Conservation (phyloP, 345 rosid species). For the Pistacia integerrima region DNA sequence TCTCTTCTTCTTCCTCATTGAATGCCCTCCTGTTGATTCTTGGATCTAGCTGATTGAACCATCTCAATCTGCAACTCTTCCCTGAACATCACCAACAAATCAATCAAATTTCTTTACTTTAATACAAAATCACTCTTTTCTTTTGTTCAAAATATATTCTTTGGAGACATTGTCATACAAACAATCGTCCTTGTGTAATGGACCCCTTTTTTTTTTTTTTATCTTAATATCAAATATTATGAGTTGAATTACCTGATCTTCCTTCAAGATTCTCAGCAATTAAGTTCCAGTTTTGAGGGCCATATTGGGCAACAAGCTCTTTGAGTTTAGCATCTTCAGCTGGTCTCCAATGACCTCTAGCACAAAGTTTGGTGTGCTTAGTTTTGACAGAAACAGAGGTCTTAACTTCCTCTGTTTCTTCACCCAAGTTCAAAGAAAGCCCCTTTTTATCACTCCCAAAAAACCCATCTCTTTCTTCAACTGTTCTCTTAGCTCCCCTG, state of each 20-base stretch:
- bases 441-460: slow-evolving; percentile 27
- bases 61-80: slow-evolving; percentile 92
- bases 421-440: slow-evolving; percentile 25
- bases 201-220: not conserved
- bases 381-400: slow-evolving; percentile 25
- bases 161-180: not conserved
- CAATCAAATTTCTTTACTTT: not conserved
- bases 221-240: not conserved
- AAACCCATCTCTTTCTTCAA: slow-evolving; percentile 28
- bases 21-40: slow-evolving; percentile 81
- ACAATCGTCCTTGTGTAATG: not conserved
- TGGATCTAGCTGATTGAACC: slow-evolving; percentile 96
- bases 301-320: slow-evolving; percentile 73
- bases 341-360: slow-evolving; percentile 96
- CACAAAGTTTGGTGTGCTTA: slow-evolving; percentile 50
- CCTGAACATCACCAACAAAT: slow-evolving; percentile 44
- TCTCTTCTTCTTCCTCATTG: slow-evolving; percentile 81
- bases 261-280: slow-evolving; percentile 83
- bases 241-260: slow-evolving; percentile 67
- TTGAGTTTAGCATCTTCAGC: slow-evolving; percentile 82
- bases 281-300: slow-evolving; percentile 97
- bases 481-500: slow-evolving; percentile 25
- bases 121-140: no score
- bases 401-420: slow-evolving; percentile 28
- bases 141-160: not conserved